Evolutionary conservation across 305 asterid species (phyloP), one percentile per base, ranked within the genome.

Genomic region (Fraxinus dipetala): DNA sequence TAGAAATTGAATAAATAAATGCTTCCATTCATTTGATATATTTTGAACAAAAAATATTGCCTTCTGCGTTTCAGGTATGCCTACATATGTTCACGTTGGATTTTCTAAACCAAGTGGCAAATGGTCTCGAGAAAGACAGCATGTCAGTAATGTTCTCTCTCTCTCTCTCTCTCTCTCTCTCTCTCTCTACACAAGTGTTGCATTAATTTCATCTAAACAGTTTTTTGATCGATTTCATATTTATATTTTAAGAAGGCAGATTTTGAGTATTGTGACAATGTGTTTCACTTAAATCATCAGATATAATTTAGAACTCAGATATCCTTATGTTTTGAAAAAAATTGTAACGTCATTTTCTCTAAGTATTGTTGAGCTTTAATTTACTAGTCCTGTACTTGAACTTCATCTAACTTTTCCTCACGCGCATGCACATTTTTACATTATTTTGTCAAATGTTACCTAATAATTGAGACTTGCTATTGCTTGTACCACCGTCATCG

Each of bases 41-140:
- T 69, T 26, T 78, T 35, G 61, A 48, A 72, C 67, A 56, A 40
- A 63, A 40, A 80, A 30, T 26, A 59, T 36, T 72, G 63, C 6
- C 76, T 85, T 83, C 81, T 79, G 65, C 38, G 30, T 91, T 91
- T 87, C 97, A 95, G 99, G 99, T 96, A 75, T 96, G 99, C 91
- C 87, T 94, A 28, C 99, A 96, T 87, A 94, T 94, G 98, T 96
- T 95, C 88, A 89, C 96, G 51, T 84, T 94, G 76, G 98, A 96
- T 87, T 96, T 96, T 87, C 89, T 96, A 88, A 96, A 93, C 89
- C 97, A 94, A 93, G 99, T 96, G 70, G 98, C 97, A 28, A 93
- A 90, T 85, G 98, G 98, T 77, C 94, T 95, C 85, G 99, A 95
- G 91, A 95, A 92, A 88, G 99, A 95, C 85, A 94, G 98, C 96